Evolutionary conservation across 2,329 filamentous ascomycete genomes (phyloP).

Genomic region (Fusarium virguliforme): DNA sequence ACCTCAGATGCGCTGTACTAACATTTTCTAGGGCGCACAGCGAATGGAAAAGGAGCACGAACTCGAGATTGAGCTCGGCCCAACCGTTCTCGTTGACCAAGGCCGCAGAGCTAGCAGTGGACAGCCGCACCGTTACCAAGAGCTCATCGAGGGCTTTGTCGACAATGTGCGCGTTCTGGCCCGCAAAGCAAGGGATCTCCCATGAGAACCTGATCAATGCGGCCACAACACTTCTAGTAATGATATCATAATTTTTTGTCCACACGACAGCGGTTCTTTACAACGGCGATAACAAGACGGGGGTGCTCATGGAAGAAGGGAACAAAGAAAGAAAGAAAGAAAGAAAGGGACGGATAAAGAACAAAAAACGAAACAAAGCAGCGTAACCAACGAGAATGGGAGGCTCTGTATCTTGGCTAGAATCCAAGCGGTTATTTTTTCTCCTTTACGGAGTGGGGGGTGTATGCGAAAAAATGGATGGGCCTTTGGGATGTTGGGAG

Average conservation of each 20-base stretch:
- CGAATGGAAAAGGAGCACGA: constrained; percentile 79
- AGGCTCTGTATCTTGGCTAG: constrained; percentile 18
- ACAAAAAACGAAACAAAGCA: constrained; percentile 12
- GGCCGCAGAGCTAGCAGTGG: constrained; percentile 69
- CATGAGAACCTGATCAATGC: constrained; percentile 9
- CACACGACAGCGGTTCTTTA: constrained; percentile 14
- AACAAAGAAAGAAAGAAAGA: not conserved
- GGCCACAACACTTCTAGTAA: constrained; percentile 6
- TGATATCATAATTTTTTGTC: constrained; percentile 24
- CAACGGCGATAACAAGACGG: not conserved
- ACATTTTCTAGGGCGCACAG: constrained; percentile 55
- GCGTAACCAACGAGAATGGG: not conserved
- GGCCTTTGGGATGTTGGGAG: constrained; percentile 12
- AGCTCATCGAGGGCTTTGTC: constrained; percentile 80
- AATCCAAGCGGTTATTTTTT: constrained; percentile 1
- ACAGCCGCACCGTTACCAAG: constrained; percentile 73
- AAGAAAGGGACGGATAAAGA: not conserved
- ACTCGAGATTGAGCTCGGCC: constrained; percentile 83
- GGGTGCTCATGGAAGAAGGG: not conserved
- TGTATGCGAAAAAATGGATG: constrained; percentile 26
- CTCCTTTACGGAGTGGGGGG: constrained; percentile 11
- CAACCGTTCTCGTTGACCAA: constrained; percentile 76
- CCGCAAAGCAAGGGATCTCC: constrained; percentile 59
- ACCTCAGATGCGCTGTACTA: constrained; percentile 11
- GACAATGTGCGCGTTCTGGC: constrained; percentile 79